Evolutionary conservation across 768 basidiomycete species (phyloP), one percentile per base, ranked within the genome.

Genomic region (Boletus sp.): DNA sequence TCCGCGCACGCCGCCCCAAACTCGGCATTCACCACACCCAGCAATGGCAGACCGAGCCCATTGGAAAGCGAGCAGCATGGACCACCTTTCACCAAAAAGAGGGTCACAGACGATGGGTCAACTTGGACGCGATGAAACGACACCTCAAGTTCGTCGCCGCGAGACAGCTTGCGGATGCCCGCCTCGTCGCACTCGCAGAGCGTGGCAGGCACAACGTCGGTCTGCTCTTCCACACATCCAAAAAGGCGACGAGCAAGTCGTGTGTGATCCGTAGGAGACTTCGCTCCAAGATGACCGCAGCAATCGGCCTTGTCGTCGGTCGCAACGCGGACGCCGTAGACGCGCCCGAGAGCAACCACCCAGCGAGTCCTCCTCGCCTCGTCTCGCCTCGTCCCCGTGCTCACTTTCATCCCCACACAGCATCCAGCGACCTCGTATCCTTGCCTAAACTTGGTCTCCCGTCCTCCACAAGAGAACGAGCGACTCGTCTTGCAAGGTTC

Each of bases 231-330:
- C 57, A 60, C 46, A 59, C 50, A 1, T 50, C 62, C 6, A 69
- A 69, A 46, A 69, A 66, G 48, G 39, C 49, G 2, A 68, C 64
- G 2, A 66, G 58, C 58, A 69, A 67, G 32, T 59, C 51, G 6
- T 56, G 32, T 5, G 65, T 67, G 8, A 10, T 68, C 14, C 67
- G 67, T 4, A 44, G 56, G 19, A 42, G 57, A 13, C 56, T 67
- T 3, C 60, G 62, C 5, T 53, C 65, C 44, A 67, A 69, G 47
- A 53, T 67, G 43, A 55, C 42, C 1, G 46, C 62, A 0, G 67
- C 63, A 1, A 54, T 68, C 14, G 14, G 2, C 14, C 62, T 68
- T 9, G 62, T 69, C 45, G 35, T 67, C 38, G 19, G 21, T 27
- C 59, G 59, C 35, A 44, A 33, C 21, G 59, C 58, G 11, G 62